These are phyloP conservation scores for Penicillium fuscoglaucum DNA, from an alignment of 2,329 filamentous ascomycete species.

Conservation along the genomic window DNA sequence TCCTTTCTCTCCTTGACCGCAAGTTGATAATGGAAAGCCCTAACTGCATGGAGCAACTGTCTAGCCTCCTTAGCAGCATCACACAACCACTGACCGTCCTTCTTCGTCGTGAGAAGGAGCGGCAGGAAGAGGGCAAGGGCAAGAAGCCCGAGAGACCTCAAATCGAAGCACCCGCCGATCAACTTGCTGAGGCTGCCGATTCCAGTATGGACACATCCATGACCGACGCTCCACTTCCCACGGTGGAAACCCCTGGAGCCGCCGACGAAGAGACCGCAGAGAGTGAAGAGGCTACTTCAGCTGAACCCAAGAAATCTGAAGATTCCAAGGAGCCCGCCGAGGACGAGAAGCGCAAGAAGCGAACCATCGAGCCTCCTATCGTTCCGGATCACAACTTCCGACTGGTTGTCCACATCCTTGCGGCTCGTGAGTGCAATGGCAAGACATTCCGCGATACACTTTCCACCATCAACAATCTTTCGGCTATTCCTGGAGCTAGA, in stretches of 20 bases:
- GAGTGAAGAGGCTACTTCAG: constrained; percentile 33
- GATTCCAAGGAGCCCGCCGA: constrained; percentile 45
- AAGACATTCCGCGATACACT: constrained; percentile 98
- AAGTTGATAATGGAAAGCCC: constrained; percentile 95
- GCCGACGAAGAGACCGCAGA: constrained; percentile 30
- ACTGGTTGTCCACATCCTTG: constrained; percentile 93
- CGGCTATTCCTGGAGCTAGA: constrained; percentile 86
- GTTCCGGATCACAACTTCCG: constrained; percentile 87
- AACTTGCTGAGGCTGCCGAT: constrained; percentile 29
- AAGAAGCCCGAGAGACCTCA: constrained; percentile 37
- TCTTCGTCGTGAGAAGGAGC: constrained; percentile 82
- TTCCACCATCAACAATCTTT: constrained; percentile 97
- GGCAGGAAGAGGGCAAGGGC: constrained; percentile 46
- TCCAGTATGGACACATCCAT: constrained; percentile 41
- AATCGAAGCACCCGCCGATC: constrained; percentile 20
- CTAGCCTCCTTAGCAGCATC: constrained; percentile 80
- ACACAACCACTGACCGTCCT: constrained; percentile 81
- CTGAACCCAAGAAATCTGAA: constrained; percentile 29
- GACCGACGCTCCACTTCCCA: constrained; percentile 38
- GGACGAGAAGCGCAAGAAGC: constrained; percentile 58
- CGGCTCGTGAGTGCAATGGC: constrained; percentile 91
- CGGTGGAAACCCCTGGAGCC: constrained; percentile 33
- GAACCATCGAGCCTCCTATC: constrained; percentile 72
- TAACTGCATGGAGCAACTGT: constrained; percentile 92
- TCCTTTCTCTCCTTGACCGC: constrained; percentile 86